A percentile compares a stretch with the other conserved stretches of the same genome.
These are phyloP conservation scores for Tetrahymena elliotti DNA, from an alignment of 73 alveolate species.

Conservation along the genomic window DNA sequence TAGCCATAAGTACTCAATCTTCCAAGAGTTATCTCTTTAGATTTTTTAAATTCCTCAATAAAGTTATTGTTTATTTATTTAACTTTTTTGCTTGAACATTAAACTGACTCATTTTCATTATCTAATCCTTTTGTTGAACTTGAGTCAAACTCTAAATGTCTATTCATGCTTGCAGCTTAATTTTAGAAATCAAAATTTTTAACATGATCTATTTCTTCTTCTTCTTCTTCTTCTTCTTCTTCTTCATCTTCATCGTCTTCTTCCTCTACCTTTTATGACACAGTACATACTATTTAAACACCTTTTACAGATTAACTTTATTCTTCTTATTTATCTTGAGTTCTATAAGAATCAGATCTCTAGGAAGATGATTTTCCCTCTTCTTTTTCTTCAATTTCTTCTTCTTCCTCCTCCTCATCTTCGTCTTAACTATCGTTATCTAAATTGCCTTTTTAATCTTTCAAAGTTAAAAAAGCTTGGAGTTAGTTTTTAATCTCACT, in stretches of 20 bases:
- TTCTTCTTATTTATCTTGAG: not conserved
- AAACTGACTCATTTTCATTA: not conserved
- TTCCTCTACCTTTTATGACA: not conserved
- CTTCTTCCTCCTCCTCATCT: not conserved
- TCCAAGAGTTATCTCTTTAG: not conserved
- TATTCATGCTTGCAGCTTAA: not conserved
- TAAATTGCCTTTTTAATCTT: not conserved
- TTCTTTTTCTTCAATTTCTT: not conserved
- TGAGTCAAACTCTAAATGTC: not conserved
- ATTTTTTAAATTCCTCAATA: not conserved
- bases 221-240: not conserved
- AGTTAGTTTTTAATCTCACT: not conserved
- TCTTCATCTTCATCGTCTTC: not conserved
- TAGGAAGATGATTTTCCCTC: not conserved
- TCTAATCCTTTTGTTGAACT: not conserved
- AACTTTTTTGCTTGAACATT: not conserved
- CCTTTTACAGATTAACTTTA: not conserved
- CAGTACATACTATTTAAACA: not conserved
- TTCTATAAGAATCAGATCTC: not conserved
- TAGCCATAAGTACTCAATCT: not conserved
- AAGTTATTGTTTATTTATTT: not conserved
- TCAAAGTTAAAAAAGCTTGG: not conserved
- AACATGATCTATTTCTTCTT: not conserved
- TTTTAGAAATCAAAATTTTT: not conserved
- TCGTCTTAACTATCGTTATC: not conserved